Evolutionary conservation across 305 asterid genomes (phyloP).

Genomic region (Nicotiana rustica): DNA sequence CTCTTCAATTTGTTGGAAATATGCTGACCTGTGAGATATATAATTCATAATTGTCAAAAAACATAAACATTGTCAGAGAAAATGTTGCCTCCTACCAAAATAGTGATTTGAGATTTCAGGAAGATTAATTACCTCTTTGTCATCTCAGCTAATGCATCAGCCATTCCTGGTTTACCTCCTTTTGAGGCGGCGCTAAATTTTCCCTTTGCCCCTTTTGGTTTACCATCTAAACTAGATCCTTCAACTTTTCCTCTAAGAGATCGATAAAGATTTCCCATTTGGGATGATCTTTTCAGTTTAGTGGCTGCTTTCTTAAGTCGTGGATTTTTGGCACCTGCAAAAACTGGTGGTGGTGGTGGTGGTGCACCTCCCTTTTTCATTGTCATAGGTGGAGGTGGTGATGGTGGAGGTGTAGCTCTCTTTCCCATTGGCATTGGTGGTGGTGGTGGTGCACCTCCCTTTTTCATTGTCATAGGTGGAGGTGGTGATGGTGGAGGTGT

Average conservation of each 20-base stretch:
- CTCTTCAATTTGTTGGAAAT: conserved; percentile 51
- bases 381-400: conserved; percentile 50
- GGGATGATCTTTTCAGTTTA: conserved; percentile 85
- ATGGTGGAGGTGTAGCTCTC: conserved; percentile 48
- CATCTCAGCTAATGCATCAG: conserved; percentile 63
- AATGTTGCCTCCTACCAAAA: neutral
- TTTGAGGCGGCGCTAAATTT: conserved; percentile 44
- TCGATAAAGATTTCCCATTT: conserved; percentile 85
- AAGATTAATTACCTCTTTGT: conserved; percentile 44
- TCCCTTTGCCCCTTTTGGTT: conserved; percentile 59
- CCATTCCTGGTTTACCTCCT: conserved; percentile 80
- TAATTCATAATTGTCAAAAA: neutral
- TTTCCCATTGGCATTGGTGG: conserved; percentile 32
- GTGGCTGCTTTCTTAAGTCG: conserved; percentile 60
- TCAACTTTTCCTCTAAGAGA: conserved; percentile 87
- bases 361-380: conserved; percentile 49
- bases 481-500: conserved; percentile 59
- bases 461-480: conserved; percentile 41
- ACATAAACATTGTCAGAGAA: neutral
- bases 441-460: conserved; percentile 58
- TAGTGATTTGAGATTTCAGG: neutral
- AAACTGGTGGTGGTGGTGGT: conserved; percentile 71
- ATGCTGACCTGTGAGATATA: conserved; percentile 44
- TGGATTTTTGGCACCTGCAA: conserved; percentile 47
- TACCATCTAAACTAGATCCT: conserved; percentile 62